Base-by-base conservation (phyloP, 352 stramenopile genomes). In the Pythium sp. region DNA sequence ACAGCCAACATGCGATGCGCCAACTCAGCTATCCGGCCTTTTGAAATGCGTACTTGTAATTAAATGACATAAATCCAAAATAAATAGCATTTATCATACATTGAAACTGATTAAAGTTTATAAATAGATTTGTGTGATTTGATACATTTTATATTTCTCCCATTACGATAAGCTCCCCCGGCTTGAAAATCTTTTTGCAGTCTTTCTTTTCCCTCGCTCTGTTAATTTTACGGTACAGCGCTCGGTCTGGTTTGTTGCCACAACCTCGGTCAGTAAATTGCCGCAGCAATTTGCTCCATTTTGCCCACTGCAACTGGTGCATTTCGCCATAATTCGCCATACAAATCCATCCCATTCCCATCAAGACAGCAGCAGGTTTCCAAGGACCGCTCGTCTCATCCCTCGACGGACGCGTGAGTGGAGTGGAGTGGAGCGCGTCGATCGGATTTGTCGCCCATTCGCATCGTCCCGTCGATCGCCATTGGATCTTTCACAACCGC, bases 1-100 rank as follows among this genome's bases (percentile, higher is more conserved):
- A 66, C 8, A 51, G 47, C 30, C 61, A 64, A 66, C 47, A 66
- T 66, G 61, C 47, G 61, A 66, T 66, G 61, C 61, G 61, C 61
- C 61, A 59, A 18, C 24, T 64, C 34, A 28, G 20, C 8, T 15
- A 11, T 41, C 4, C 1, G 7, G 2, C 41, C 38, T 43, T 18
- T 28, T 12, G 2, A 46, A 47, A 47, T n/a, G 55, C 2, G 18
- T n/a, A 15, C 9, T 30, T 7, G 2, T 3, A 4, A 5, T 56
- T 30, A 26, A 12, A 12, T 1, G 7, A 53, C 26, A 53, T 5
- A 26, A 2, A 1, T 4, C n/a, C 30, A 43, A 32, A 18, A 14
- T 30, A 59, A 26, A 38, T 8, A 24, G 0, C 8, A 14, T 11
- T 24, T 59, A 38, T 41, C 41, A 0, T 58, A 34, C 12, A 34